Evolutionary conservation across 306 rosid species (phyloP), one percentile per base, ranked within the genome.

Genomic region (Pterocarpus santalinus): DNA sequence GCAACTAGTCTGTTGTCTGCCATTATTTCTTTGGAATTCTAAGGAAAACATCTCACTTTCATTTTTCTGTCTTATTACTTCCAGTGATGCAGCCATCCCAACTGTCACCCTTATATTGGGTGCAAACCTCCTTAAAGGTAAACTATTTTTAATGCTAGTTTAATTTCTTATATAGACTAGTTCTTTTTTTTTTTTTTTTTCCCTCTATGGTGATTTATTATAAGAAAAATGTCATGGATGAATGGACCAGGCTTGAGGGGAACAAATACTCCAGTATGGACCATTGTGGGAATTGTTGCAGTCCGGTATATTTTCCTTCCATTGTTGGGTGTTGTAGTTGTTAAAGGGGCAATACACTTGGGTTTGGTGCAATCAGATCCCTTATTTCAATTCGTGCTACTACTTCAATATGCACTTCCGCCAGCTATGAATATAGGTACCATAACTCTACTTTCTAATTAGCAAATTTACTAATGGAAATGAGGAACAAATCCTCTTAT

Each of bases 371-470:
- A 82, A 32, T 46, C 90, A 17, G 91, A 95, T 86, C 90, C 94
- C 16, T 79, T 95, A 16, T 93, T 88, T 83, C 90, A 86, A 68
- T 93, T 95, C 69, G 84, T 93, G 4, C 99, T 93, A 51, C 88
- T 93, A 4, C 91, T 93, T 76, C 99, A 91, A 33, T 95, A 84
- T 82, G 83, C 96, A 61, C 69, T 95, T 47, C 99, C 98, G 1
- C 97, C 99, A 8, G 98, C 99, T 55, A 93, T 95, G 98, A 90
- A 82, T 75, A 92, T 90, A 81, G 98, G 97, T 91, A 87, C 17
- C 57, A 7, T 68, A 68, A 13, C 16, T 30, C 34, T 72, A 3
- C 64, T 63, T 14, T 69, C 15, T 47, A 44, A 22, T 8, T 60
- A 36, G 12, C 30, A 39, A 22, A 22, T 58, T 75, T 33, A 57